These are phyloP conservation scores for Brasenia schreberi DNA, from an alignment of 164 flowering plant species.

Conservation along the genomic window DNA sequence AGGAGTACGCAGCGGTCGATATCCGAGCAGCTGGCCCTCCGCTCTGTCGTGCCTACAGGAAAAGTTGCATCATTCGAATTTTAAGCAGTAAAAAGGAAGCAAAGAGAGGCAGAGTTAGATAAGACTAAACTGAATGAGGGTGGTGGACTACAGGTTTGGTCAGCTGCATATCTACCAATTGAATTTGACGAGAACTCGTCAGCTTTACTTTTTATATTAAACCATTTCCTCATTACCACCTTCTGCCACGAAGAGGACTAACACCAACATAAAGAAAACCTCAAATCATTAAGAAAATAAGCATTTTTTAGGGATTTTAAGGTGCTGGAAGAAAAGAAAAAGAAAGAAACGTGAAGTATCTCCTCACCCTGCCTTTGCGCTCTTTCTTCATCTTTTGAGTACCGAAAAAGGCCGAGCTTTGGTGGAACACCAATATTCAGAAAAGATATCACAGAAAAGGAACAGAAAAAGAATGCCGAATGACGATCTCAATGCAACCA, in stretches of 20 bases:
- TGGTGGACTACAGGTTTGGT: not conserved
- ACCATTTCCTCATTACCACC: conserved; percentile 50
- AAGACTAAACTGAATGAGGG: not conserved
- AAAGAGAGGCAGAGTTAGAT: not conserved
- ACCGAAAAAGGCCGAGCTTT: not conserved
- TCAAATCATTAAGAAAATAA: no score
- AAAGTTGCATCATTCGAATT: conserved; percentile 1
- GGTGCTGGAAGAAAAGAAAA: no score
- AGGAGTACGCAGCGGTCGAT: conserved; percentile 24
- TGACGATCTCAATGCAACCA: not conserved
- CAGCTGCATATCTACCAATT: not conserved
- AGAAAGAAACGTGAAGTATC: not conserved
- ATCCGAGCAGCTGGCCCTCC: conserved; percentile 59
- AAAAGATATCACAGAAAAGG: not conserved
- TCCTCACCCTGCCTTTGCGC: not conserved
- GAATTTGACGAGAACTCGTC: conserved; percentile 49
- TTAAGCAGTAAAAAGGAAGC: not conserved
- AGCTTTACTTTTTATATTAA: conserved; percentile 38
- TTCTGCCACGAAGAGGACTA: conserved; percentile 60
- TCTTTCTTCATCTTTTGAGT: not conserved
- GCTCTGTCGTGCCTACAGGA: conserved; percentile 6
- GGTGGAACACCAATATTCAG: not conserved
- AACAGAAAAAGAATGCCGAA: not conserved
- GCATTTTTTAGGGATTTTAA: no score
- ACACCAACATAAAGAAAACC: not conserved